These are phyloP conservation scores for Psophocarpus tetragonolobus DNA, from an alignment of 306 rosid genomes.

Conservation along the genomic window DNA sequence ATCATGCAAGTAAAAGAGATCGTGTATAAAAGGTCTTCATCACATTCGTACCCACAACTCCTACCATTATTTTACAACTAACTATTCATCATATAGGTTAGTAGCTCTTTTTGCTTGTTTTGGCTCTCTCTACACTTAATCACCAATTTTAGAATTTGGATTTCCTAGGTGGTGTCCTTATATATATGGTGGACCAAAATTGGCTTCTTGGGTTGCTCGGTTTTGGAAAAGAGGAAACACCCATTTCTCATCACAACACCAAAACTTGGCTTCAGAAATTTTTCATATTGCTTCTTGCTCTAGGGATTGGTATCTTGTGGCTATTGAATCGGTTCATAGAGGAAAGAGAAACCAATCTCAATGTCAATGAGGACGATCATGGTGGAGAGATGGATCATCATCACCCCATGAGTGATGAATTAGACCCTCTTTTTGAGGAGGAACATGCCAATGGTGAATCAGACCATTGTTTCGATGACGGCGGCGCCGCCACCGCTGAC, in stretches of 20 bases:
- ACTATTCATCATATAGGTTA: background rate
- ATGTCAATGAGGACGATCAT: background rate
- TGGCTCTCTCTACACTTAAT: background rate
- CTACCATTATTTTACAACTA: background rate
- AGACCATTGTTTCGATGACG: background rate
- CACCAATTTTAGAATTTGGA: background rate
- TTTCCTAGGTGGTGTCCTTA: slow-evolving; percentile 35
- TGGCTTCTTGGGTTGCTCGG: slow-evolving; percentile 35
- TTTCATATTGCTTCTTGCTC: background rate
- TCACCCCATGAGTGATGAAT: background rate
- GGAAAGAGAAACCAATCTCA: background rate
- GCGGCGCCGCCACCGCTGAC: background rate
- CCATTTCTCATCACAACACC: slow-evolving; percentile 14
- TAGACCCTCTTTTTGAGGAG: background rate
- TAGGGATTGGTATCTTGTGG: background rate
- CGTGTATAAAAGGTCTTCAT: background rate
- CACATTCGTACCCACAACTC: background rate
- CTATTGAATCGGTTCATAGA: background rate
- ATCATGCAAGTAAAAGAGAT: background rate
- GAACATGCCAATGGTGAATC: background rate
- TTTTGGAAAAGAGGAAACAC: slow-evolving; percentile 10
- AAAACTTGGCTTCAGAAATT: background rate
- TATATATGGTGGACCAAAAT: slow-evolving; percentile 22
- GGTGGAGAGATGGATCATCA: background rate
- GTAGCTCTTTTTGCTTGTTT: background rate